phyloP scores from a whole-genome alignment of 768 basidiomycete genomes.

The Hygrophoropsis aurantiaca region DNA sequence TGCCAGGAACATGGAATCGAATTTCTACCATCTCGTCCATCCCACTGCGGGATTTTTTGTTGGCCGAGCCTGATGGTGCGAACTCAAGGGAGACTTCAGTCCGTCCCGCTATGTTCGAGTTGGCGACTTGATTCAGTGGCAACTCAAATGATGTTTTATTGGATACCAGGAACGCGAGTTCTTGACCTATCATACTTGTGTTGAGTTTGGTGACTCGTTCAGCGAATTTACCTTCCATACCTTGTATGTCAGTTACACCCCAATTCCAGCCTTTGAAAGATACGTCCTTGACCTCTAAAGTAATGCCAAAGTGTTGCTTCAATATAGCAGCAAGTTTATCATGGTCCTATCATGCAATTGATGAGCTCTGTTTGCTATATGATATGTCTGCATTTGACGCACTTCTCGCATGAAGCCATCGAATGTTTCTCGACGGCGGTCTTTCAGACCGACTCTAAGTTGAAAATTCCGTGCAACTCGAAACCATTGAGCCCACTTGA shows the following conservation, averaged over 20 bases:
- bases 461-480: slow-evolving; percentile 92
- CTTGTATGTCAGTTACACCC: slow-evolving; percentile 94
- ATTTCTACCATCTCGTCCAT: slow-evolving; percentile 94
- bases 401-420: slow-evolving; percentile 94
- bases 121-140: slow-evolving; percentile 82
- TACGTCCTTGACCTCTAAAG: slow-evolving; percentile 82
- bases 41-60: slow-evolving; percentile 43
- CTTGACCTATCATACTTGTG: slow-evolving; percentile 58
- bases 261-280: slow-evolving; percentile 98
- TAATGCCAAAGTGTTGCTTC: slow-evolving; percentile 85
- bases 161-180: slow-evolving; percentile 87
- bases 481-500: slow-evolving; percentile 90
- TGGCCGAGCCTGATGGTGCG: slow-evolving; percentile 43
- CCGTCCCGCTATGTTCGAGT: slow-evolving; percentile 96
- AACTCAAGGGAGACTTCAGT: slow-evolving; percentile 99
- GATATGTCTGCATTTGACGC: slow-evolving; percentile 4
- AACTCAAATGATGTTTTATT: slow-evolving; percentile 89
- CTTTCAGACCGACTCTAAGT: slow-evolving; percentile 78
- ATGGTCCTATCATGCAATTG: slow-evolving; percentile 62
- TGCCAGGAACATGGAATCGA: slow-evolving; percentile 92
- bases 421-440: slow-evolving; percentile 78
- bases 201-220: slow-evolving; percentile 3
- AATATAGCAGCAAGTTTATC: slow-evolving; percentile 79
- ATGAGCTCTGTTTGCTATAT: slow-evolving; percentile 1
- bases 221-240: slow-evolving; percentile 38